phyloP scores from a whole-genome alignment of 805 yeast species.

The Maudiozyma bulderi region DNA sequence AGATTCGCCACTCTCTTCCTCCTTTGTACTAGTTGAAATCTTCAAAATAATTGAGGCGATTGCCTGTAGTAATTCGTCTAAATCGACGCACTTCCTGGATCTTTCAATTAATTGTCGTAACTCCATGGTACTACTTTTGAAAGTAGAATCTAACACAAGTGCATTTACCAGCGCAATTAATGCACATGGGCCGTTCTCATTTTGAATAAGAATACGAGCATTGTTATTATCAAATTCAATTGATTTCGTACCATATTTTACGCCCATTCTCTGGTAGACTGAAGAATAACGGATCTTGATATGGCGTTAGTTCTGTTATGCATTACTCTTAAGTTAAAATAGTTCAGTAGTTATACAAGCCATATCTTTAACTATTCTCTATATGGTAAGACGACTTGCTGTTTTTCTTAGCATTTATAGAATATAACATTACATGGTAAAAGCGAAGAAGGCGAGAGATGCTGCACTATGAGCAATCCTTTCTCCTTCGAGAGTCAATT shows the following conservation, averaged over 20 bases:
- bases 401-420: too few species aligned
- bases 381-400: too few species aligned
- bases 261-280: not conserved
- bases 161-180: slow-evolving; percentile 68
- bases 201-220: slow-evolving; percentile 56
- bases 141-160: slow-evolving; percentile 41
- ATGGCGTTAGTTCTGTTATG: too few species aligned
- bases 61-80: not conserved
- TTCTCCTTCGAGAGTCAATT: too few species aligned
- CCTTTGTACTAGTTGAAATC: not conserved
- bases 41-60: not conserved
- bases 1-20: too few species aligned
- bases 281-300: too few species aligned
- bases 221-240: slow-evolving; percentile 26
- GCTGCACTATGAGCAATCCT: too few species aligned
- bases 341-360: too few species aligned
- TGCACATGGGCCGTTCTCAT: slow-evolving; percentile 85
- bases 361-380: too few species aligned
- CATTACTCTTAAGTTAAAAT: too few species aligned
- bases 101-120: slow-evolving; percentile 25
- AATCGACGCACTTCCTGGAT: slow-evolving; percentile 1
- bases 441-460: too few species aligned
- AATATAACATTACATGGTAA: too few species aligned
- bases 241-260: slow-evolving; percentile 15
- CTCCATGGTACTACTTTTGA: slow-evolving; percentile 12